These are phyloP conservation scores for Bondarzewia mesenterica DNA, from an alignment of 1,284 basidiomycete genomes.

Conservation along the genomic window DNA sequence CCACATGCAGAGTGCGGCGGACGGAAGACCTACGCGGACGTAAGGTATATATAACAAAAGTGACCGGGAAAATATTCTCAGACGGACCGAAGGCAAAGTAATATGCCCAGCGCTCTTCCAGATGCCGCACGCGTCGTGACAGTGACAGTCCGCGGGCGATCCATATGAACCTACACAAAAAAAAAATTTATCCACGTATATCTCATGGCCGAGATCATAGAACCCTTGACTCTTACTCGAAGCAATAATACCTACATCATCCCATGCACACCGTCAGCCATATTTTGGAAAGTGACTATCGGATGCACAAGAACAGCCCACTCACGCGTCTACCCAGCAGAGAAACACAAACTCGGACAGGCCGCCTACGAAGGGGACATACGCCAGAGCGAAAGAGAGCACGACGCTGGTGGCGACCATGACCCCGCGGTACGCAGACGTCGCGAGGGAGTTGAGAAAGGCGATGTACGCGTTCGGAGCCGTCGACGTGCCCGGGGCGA, in stretches of 20 bases:
- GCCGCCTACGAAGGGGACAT: slow-evolving; percentile 58
- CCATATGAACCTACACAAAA: slow-evolving; percentile 59
- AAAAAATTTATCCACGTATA: neutral
- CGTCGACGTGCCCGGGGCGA: slow-evolving; percentile 30
- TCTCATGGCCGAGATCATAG: neutral
- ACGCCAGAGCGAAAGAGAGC: slow-evolving; percentile 54
- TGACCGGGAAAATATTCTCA: neutral
- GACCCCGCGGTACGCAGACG: slow-evolving; percentile 69
- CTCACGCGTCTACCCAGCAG: slow-evolving; percentile 80
- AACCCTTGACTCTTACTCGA: slow-evolving; percentile 53
- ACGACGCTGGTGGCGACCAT: slow-evolving; percentile 74
- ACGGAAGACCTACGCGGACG: slow-evolving; percentile 43
- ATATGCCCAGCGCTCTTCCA: slow-evolving; percentile 84
- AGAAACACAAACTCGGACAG: slow-evolving; percentile 59
- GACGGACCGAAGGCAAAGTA: slow-evolving; percentile 69
- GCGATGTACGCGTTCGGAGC: slow-evolving; percentile 53
- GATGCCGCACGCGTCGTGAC: slow-evolving; percentile 56
- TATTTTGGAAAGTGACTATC: slow-evolving; percentile 3
- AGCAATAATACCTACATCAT: slow-evolving; percentile 71
- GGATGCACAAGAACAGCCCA: too few species aligned
- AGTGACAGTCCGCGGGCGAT: slow-evolving; percentile 63
- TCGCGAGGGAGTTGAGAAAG: slow-evolving; percentile 63
- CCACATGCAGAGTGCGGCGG: slow-evolving; percentile 60
- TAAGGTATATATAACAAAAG: slow-evolving; percentile 1
- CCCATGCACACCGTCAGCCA: slow-evolving; percentile 1